Evolutionary conservation across 768 basidiomycete genomes (phyloP).

Genomic region (Flagelloscypha sp.): DNA sequence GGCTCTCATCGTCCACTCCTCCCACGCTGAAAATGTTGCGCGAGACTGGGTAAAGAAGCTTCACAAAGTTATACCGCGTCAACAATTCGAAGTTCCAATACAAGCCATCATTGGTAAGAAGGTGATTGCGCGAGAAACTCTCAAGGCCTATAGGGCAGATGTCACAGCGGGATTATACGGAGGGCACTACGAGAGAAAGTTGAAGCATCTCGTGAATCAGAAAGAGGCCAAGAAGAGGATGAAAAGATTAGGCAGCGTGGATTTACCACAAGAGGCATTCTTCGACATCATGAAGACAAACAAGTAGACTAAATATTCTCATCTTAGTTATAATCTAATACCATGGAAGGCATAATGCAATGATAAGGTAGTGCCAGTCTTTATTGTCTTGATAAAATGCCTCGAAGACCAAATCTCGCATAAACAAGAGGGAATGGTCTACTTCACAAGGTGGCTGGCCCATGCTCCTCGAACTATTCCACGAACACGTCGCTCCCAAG

Average conservation of each 20-base stretch:
- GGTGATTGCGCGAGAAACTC: conserved; percentile 82
- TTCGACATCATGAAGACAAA: conserved; percentile 76
- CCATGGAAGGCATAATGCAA: too few relatives aligned
- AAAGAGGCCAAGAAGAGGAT: conserved; percentile 88
- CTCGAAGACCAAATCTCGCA: too few relatives aligned
- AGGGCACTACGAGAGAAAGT: conserved; percentile 90
- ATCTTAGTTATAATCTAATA: too few relatives aligned
- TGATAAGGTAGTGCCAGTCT: too few relatives aligned
- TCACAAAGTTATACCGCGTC: conserved; percentile 86
- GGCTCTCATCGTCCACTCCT: conserved; percentile 84
- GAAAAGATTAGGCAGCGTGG: conserved; percentile 82
- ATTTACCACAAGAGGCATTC: conserved; percentile 94
- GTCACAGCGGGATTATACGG: conserved; percentile 94
- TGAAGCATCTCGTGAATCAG: conserved; percentile 82
- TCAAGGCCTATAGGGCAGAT: conserved; percentile 80
- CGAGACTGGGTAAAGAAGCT: conserved; percentile 87
- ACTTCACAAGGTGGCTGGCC: too few relatives aligned
- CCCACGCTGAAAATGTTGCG: conserved; percentile 65
- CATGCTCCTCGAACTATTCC: conserved; percentile 47
- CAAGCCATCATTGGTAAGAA: conserved; percentile 87
- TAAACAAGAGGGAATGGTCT: too few relatives aligned
- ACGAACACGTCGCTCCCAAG: conserved; percentile 70
- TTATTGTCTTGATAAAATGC: too few relatives aligned
- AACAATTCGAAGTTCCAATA: conserved; percentile 91
- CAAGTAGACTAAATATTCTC: conserved; percentile 12